Evolutionary conservation across 2,329 filamentous ascomycete genomes (phyloP).

Genomic region (Nigrospora osmanthi): DNA sequence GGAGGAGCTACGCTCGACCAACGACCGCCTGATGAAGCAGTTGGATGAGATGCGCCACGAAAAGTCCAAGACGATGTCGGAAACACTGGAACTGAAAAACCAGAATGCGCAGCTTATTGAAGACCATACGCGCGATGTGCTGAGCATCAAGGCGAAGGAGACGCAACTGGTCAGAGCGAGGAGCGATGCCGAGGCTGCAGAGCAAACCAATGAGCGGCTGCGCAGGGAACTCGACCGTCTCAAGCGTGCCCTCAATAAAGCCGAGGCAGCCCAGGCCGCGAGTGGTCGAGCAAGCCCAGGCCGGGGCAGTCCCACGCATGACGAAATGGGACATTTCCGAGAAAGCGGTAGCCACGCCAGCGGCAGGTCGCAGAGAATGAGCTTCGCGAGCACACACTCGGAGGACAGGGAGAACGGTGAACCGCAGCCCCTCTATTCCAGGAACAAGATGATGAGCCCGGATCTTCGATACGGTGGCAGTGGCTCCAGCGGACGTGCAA

Average conservation of each 20-base stretch:
- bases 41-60: constrained; percentile 78
- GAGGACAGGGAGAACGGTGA: constrained; percentile 74
- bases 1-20: constrained; percentile 77
- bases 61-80: constrained; percentile 71
- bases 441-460: constrained; percentile 45
- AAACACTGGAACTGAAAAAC: constrained; percentile 91
- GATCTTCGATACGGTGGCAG: constrained; percentile 45
- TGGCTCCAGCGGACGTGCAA: constrained; percentile 48
- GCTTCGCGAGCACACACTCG: constrained; percentile 57
- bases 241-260: constrained; percentile 72
- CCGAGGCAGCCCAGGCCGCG: constrained; percentile 32
- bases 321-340: constrained; percentile 54
- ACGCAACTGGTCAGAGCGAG: constrained; percentile 90
- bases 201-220: constrained; percentile 77
- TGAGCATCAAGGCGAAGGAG: constrained; percentile 97
- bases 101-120: constrained; percentile 96
- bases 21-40: constrained; percentile 67
- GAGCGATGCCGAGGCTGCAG: constrained; percentile 81
- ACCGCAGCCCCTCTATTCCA: constrained; percentile 27
- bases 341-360: constrained; percentile 33
- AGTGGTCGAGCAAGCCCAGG: constrained; percentile 32
- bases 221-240: constrained; percentile 85
- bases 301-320: constrained; percentile 43
- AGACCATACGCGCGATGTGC: constrained; percentile 88
- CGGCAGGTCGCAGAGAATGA: constrained; percentile 43